These are phyloP conservation scores for Fusarium sp. DNA, from an alignment of 2,329 filamentous ascomycete genomes.

Conservation along the genomic window DNA sequence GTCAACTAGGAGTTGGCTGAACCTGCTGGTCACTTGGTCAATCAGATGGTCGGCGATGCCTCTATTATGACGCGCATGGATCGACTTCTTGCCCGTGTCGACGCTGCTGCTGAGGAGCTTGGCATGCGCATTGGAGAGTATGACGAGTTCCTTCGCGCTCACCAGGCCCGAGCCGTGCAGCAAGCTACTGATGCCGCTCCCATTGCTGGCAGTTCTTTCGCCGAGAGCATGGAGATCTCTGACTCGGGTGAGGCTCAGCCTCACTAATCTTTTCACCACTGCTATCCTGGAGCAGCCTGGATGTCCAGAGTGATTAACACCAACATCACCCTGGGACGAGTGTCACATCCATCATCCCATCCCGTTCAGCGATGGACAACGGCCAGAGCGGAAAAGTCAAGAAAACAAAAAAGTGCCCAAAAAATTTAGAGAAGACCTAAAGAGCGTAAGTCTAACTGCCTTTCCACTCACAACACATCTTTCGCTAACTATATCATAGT, in stretches of 20 bases:
- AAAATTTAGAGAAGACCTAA: conserved; percentile 4
- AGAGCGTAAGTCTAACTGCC: conserved; percentile 6
- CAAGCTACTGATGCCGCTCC: conserved; percentile 40
- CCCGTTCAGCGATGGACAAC: neutral
- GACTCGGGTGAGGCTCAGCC: conserved; percentile 2
- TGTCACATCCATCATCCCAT: neutral
- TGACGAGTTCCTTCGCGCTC: conserved; percentile 55
- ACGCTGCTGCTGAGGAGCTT: conserved; percentile 65
- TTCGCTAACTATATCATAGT: conserved; percentile 17
- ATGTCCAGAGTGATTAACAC: neutral
- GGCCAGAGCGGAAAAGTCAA: neutral
- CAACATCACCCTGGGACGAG: neutral
- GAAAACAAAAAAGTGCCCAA: neutral
- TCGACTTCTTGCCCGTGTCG: conserved; percentile 62
- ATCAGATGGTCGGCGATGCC: conserved; percentile 59
- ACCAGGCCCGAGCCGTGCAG: conserved; percentile 45
- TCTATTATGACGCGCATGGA: conserved; percentile 56
- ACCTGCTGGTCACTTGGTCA: conserved; percentile 39
- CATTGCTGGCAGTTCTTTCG: conserved; percentile 1
- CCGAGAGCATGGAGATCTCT: conserved; percentile 19
- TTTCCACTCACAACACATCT: neutral
- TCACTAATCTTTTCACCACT: conserved; percentile 5
- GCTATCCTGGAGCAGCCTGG: neutral
- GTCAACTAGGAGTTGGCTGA: conserved; percentile 50
- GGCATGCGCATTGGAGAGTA: conserved; percentile 64